Evolutionary conservation across 2,329 filamentous ascomycete genomes (phyloP).

Genomic region (Ophiocordyceps unilateralis): DNA sequence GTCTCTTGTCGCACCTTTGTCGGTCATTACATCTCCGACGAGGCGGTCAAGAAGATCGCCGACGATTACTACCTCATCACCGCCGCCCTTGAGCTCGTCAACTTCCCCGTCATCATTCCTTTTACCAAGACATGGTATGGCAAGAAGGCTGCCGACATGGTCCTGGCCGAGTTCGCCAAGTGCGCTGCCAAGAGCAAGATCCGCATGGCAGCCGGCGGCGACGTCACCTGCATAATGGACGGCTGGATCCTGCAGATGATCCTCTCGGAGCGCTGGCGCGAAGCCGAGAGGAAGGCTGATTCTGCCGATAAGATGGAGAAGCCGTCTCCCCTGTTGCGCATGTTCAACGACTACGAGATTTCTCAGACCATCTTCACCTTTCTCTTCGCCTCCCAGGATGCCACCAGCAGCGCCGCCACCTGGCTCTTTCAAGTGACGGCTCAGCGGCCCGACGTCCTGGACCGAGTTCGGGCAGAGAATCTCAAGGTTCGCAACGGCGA

Average conservation of each 20-base stretch:
- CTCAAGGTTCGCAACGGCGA: slow-evolving; percentile 59
- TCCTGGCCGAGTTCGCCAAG: slow-evolving; percentile 73
- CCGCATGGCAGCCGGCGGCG: slow-evolving; percentile 74
- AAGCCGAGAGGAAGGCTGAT: slow-evolving; percentile 58
- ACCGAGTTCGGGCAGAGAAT: slow-evolving; percentile 86
- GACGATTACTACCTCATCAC: slow-evolving; percentile 97
- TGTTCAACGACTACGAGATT: slow-evolving; percentile 84
- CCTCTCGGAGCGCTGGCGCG: slow-evolving; percentile 65
- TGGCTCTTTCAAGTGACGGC: slow-evolving; percentile 94
- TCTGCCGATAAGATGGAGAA: slow-evolving; percentile 56
- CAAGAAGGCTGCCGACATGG: slow-evolving; percentile 88
- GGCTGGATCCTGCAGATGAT: slow-evolving; percentile 83
- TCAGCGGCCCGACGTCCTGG: slow-evolving; percentile 80
- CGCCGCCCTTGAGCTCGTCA: slow-evolving; percentile 87
- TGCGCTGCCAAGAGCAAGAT: slow-evolving; percentile 89
- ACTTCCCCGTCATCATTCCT: slow-evolving; percentile 91
- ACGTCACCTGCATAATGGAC: slow-evolving; percentile 86
- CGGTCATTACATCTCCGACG: slow-evolving; percentile 84
- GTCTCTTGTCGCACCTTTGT: slow-evolving; percentile 95
- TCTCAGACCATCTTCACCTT: slow-evolving; percentile 90
- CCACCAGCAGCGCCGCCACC: slow-evolving; percentile 80
- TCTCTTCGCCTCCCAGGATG: slow-evolving; percentile 93
- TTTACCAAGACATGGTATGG: slow-evolving; percentile 96
- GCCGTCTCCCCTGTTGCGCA: slow-evolving; percentile 64
- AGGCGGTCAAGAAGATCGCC: slow-evolving; percentile 81